These are phyloP conservation scores for Penicillium palitans DNA, from an alignment of 2,329 filamentous ascomycete species.

Conservation along the genomic window DNA sequence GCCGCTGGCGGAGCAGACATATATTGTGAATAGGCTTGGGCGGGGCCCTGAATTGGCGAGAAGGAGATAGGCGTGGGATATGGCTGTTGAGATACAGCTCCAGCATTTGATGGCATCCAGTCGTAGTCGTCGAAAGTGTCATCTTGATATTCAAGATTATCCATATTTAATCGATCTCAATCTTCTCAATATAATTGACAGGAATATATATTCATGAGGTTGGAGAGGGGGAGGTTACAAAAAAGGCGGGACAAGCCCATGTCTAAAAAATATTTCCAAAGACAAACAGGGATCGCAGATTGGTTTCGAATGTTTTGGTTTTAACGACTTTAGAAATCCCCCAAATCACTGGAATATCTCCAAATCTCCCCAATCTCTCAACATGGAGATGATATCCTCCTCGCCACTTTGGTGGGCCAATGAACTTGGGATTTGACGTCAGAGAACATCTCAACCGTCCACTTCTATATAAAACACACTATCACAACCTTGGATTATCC, in stretches of 20 bases:
- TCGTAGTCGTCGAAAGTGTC: neutral
- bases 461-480: neutral
- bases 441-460: neutral
- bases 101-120: neutral
- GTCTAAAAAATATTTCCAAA: neutral
- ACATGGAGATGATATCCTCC: neutral
- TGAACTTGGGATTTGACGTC: conserved; percentile 1
- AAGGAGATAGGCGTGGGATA: neutral
- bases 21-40: neutral
- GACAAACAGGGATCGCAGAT: neutral
- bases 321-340: neutral
- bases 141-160: neutral
- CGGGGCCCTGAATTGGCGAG: neutral
- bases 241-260: neutral
- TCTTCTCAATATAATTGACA: neutral
- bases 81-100: neutral
- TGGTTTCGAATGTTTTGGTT: neutral
- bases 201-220: neutral
- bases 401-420: neutral
- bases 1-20: neutral
- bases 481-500: neutral
- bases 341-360: too few relatives aligned
- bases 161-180: neutral
- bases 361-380: too few relatives aligned
- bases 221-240: neutral